phyloP scores from a whole-genome alignment of 2,329 filamentous ascomycete species.

The Periconia sp. region DNA sequence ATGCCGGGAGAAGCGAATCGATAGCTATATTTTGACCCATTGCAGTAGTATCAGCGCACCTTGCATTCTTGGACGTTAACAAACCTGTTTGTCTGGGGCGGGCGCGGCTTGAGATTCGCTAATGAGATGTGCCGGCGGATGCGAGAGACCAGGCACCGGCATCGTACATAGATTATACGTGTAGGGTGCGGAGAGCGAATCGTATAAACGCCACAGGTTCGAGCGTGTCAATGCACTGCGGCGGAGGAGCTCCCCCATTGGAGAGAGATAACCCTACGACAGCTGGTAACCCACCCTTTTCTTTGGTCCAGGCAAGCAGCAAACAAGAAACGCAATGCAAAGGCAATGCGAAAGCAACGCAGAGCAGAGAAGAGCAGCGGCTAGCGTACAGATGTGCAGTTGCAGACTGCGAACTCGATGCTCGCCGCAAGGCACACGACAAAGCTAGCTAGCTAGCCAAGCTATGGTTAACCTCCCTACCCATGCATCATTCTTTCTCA shows the following conservation, averaged over 20 bases:
- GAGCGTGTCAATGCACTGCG: conserved; percentile 2
- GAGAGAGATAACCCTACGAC: neutral
- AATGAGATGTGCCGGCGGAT: no score
- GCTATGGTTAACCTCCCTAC: no score
- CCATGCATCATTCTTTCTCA: no score
- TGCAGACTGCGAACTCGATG: conserved; percentile 9
- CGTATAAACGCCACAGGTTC: neutral
- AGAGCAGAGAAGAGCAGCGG: no score
- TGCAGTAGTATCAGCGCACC: conserved; percentile 1
- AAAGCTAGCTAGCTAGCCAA: no score
- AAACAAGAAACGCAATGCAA: no score
- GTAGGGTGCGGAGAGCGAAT: conserved; percentile 9
- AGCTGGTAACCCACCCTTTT: no score
- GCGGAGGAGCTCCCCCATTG: neutral
- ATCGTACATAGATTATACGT: neutral
- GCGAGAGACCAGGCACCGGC: no score
- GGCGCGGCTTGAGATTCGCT: no score
- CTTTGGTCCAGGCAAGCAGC: no score
- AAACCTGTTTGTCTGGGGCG: conserved; percentile 4
- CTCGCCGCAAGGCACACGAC: conserved; percentile 5
- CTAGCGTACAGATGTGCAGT: neutral
- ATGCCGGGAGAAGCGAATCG: neutral
- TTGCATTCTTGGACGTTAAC: neutral
- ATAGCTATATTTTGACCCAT: neutral
- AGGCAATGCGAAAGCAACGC: neutral